Evolutionary conservation across 2,329 filamentous ascomycete genomes (phyloP), one percentile per base, ranked within the genome.

Genomic region (Penicillium digitatum): DNA sequence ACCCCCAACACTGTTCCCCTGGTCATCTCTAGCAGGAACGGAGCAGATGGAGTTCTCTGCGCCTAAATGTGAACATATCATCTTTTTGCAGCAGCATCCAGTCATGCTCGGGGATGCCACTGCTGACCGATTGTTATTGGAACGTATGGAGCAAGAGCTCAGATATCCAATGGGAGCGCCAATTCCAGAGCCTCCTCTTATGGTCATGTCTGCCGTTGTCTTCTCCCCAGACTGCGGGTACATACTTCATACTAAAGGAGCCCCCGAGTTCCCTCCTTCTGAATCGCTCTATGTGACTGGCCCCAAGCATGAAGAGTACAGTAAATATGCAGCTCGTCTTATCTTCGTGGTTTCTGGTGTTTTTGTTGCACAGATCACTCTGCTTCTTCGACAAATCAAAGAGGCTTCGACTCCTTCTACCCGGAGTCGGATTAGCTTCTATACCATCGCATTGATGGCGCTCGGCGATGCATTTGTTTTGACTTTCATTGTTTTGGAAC

Each of bases 61-160:
- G 32, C 90, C 90, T 0, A 88, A 89, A 63, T 99, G 94, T 79
- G 94, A 99, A 72, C 90, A 90, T 67, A 77, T 99, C 47, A 77
- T 95, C 52, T 97, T 92, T 71, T 78, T 93, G 29, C 94, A 97
- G 69, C 77, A 79, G 56, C 74, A 79, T 57, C 76, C 76, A 5
- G 65, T 76, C 12, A 52, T 63, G 14, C 59, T 75, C 12, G 60
- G 63, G 39, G 66, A 65, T 31, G 64, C 60, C 42, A 47, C 68
- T 29, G 64, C 70, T 26, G 67, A 73, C 47, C 62, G 64, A 22
- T 58, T 65, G 39, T 62, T 78, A 29, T 69, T 84, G 48, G 70
- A 77, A 31, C 77, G 76, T 63, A 78, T 86, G 18, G 84, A 87
- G 61, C 68, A 79, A 34, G 84, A 87, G 61, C 70, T 87, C 18